Conservation (phyloP, 1,139 yeast genomes). For the Starmera stellimalicola region DNA sequence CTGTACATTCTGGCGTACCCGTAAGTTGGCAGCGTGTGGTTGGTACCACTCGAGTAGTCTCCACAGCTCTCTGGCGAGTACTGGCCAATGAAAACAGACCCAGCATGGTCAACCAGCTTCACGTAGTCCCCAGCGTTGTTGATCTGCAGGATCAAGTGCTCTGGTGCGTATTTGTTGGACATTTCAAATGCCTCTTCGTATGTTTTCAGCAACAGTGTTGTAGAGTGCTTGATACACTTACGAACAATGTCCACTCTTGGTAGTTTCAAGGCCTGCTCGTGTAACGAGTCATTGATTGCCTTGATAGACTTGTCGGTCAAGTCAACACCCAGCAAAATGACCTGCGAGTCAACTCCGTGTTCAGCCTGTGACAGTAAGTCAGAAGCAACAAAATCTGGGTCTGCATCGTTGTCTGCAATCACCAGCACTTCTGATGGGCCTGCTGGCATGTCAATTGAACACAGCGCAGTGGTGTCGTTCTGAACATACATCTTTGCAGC, state of each 20-base stretch:
- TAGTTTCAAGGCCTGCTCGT: conserved; percentile 71
- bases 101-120: conserved; percentile 77
- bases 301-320: conserved; percentile 50
- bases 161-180: conserved; percentile 92
- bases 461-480: conserved; percentile 89
- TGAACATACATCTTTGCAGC: conserved; percentile 98
- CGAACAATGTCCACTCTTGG: conserved; percentile 94
- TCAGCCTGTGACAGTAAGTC: conserved; percentile 97
- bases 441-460: conserved; percentile 98
- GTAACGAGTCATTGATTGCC: conserved; percentile 72
- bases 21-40: conserved; percentile 95
- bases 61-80: conserved; percentile 98
- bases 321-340: conserved; percentile 76
- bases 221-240: conserved; percentile 85
- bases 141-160: conserved; percentile 88
- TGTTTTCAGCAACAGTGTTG: conserved; percentile 57
- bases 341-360: conserved; percentile 98
- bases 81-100: conserved; percentile 92
- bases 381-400: conserved; percentile 91
- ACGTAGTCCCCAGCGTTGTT: conserved; percentile 68
- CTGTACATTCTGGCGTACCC: conserved; percentile 97
- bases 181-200: conserved; percentile 73
- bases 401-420: conserved; percentile 78
- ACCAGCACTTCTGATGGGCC: conserved; percentile 98
- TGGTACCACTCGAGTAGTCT: conserved; percentile 95